Conservation (phyloP, 2,329 filamentous ascomycete genomes). For the Apiospora saccharicola region DNA sequence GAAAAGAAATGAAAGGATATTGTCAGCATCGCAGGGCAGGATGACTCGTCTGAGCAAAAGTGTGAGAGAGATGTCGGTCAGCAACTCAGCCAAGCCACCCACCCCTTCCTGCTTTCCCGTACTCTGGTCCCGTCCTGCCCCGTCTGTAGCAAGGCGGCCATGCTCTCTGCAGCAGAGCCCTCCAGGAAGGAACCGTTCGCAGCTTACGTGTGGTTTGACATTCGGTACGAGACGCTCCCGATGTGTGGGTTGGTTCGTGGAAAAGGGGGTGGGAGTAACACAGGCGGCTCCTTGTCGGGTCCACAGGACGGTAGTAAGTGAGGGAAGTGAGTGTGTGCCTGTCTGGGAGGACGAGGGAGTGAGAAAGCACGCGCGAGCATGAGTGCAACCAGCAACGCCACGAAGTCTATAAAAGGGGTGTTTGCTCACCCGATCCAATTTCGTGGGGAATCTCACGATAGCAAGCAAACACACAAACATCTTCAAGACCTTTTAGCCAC, state of each 20-base stretch:
- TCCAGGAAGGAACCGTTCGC: not conserved
- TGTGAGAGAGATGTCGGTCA: not conserved
- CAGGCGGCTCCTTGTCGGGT: not conserved
- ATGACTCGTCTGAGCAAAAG: not conserved
- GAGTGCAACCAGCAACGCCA: no score
- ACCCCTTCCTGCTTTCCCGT: not conserved
- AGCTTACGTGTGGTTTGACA: not conserved
- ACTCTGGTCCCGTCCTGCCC: not conserved
- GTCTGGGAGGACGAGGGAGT: no score
- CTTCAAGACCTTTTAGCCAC: not conserved
- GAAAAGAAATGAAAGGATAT: not conserved
- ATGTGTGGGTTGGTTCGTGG: not conserved
- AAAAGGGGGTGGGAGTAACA: not conserved
- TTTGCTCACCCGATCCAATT: not conserved
- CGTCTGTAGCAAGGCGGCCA: not conserved
- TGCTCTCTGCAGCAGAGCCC: not conserved
- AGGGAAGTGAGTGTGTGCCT: not conserved
- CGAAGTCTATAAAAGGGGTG: not conserved
- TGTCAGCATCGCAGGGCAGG: not conserved
- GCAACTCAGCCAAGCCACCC: conserved; percentile 17
- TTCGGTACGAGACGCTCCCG: not conserved
- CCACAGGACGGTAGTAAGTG: not conserved
- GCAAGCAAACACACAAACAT: not conserved
- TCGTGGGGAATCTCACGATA: no score
- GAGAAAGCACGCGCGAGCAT: no score